Evolutionary conservation across 208 protist species (phyloP), one percentile per base, ranked within the genome.

Genomic region (Tritrichomonas foetus): DNA sequence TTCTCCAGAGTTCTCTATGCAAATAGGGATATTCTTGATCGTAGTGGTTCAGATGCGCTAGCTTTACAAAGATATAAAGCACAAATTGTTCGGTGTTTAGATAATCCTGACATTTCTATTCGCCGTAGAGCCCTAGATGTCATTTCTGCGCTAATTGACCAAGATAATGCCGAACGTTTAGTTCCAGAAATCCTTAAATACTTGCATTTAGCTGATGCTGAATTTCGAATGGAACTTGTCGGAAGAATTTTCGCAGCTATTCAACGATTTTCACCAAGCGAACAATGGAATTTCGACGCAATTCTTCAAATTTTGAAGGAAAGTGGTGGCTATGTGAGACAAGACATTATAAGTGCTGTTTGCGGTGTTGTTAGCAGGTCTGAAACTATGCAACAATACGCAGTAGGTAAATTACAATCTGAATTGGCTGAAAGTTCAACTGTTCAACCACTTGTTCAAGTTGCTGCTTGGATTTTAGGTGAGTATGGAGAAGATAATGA

Each of bases 181-280:
- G 78, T 89, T 16, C 78, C 78, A 57, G 78, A 89, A 30, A 89
- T 89, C 27, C 41, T 89, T 47, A 89, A 89, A 39, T 89, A 89
- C n/a, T 30, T 89, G 1, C 78, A 89, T 36, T 30, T 57, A 8
- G 78, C 78, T 11, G 78, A 89, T 36, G 27, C 78, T 16, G 78
- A 89, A n/a, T 89, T 89, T 36, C 44, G 78, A 57, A 57, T 89
- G 41, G 78, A 89, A 36, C 78, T 89, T 39, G 78, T 89, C 5
- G 47, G 78, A 16, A 41, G 78, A 39, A 57, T 89, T 36, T 89
- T 89, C 27, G 41, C 47, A 22, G 41, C 78, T 3, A 89, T 89
- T 57, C 78, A 89, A 27, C 44, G 78, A 3, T 89, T 89, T 30
- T 89, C 78, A 39, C 78, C 78, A 39, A 53, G 13, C 39, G 78